Conservation (phyloP, 345 rosid genomes). For the Euphorbia peplus region DNA sequence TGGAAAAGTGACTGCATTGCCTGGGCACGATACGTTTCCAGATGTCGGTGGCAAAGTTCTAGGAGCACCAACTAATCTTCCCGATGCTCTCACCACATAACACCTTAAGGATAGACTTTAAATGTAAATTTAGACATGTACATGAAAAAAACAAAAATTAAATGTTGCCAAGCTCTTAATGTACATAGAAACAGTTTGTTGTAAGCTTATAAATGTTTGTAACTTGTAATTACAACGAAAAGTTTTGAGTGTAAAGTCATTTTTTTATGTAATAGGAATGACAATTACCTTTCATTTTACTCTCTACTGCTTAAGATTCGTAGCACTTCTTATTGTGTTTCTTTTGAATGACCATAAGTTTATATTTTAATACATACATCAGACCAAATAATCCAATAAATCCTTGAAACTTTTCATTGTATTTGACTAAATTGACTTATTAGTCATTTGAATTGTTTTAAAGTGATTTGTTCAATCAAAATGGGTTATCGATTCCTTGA, state of each 20-base stretch:
- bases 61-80: constrained; percentile 56
- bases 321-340: too few relatives aligned
- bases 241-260: neutral
- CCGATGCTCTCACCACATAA: constrained; percentile 60
- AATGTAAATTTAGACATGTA: neutral
- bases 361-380: too few relatives aligned
- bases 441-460: too few relatives aligned
- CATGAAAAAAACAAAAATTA: neutral
- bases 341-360: neutral
- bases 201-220: neutral
- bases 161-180: neutral
- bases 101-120: neutral
- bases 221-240: neutral
- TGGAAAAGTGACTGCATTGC: constrained; percentile 39
- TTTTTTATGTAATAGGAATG: neutral
- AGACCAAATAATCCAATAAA: too few relatives aligned
- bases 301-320: too few relatives aligned
- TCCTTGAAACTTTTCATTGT: too few relatives aligned
- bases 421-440: too few relatives aligned
- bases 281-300: neutral
- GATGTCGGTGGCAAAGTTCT: constrained; percentile 70
- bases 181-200: neutral
- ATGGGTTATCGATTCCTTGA: too few relatives aligned
- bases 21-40: constrained; percentile 46
- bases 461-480: too few relatives aligned